Evolutionary conservation across 179 eudicot genomes (phyloP).

Genomic region (Corrigiola litoralis): DNA sequence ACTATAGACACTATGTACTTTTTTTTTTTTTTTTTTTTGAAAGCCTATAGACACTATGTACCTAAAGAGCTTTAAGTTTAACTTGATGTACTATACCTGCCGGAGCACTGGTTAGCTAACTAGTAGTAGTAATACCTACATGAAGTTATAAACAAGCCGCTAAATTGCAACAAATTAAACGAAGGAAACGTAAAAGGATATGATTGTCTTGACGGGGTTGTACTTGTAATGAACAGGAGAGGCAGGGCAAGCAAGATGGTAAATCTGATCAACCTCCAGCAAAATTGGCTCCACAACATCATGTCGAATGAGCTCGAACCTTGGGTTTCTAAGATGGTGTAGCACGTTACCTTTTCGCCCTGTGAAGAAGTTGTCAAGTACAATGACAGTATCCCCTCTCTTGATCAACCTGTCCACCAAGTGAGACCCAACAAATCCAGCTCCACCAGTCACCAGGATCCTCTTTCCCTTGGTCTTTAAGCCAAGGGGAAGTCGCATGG

Average conservation of each 20-base stretch:
- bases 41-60: too few relatives aligned
- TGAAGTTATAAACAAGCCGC: too few relatives aligned
- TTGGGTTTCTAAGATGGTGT: slow-evolving; percentile 89
- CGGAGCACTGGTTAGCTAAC: too few relatives aligned
- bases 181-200: slow-evolving; percentile 51
- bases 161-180: not conserved
- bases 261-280: slow-evolving; percentile 93
- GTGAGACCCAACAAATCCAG: slow-evolving; percentile 94
- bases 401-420: slow-evolving; percentile 75
- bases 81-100: too few relatives aligned
- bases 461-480: slow-evolving; percentile 65
- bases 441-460: slow-evolving; percentile 95
- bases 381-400: slow-evolving; percentile 89
- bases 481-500: slow-evolving; percentile 50
- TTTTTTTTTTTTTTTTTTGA: too few relatives aligned
- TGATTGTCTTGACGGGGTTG: slow-evolving; percentile 96
- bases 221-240: slow-evolving; percentile 95
- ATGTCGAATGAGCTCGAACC: slow-evolving; percentile 87
- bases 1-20: too few relatives aligned
- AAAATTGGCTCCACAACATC: slow-evolving; percentile 92
- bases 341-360: slow-evolving; percentile 85
- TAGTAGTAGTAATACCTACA: too few relatives aligned
- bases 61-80: too few relatives aligned
- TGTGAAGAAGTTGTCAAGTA: slow-evolving; percentile 87
- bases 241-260: slow-evolving; percentile 96